Percentiles rank a stretch among this genome's conserved stretches.
Conservation (phyloP, 2,329 filamentous ascomycete genomes). For the Bimuria novae-zelandiae region DNA sequence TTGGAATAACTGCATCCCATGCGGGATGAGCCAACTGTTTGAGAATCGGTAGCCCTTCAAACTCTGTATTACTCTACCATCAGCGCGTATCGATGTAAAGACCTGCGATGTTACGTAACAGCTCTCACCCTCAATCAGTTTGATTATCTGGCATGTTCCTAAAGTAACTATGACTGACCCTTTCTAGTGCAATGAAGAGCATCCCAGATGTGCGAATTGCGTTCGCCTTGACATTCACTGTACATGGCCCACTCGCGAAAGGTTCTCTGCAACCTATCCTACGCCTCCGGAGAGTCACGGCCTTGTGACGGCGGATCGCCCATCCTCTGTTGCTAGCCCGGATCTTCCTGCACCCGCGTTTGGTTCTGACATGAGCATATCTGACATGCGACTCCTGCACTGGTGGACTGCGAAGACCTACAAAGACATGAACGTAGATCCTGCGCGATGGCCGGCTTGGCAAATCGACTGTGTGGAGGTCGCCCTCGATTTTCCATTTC, state of each 20-base stretch:
- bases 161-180: not conserved
- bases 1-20: not conserved
- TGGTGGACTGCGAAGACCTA: conserved; percentile 33
- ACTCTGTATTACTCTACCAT: not conserved
- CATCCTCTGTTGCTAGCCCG: conserved; percentile 10
- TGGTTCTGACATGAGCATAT: conserved; percentile 27
- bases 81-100: not conserved
- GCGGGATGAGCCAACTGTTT: not conserved
- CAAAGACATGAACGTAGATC: conserved; percentile 25
- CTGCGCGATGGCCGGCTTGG: conserved; percentile 19
- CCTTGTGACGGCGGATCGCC: conserved; percentile 13
- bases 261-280: conserved; percentile 21
- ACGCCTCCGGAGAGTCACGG: conserved; percentile 19
- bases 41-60: not conserved
- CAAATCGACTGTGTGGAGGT: conserved; percentile 27
- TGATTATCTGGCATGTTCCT: not conserved
- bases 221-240: conserved; percentile 37
- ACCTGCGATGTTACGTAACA: not conserved
- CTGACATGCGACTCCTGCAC: conserved; percentile 35
- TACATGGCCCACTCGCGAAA: conserved; percentile 29
- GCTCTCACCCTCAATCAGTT: not conserved
- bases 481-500: conserved; percentile 33
- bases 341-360: conserved; percentile 6
- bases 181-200: conserved; percentile 35
- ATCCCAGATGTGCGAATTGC: conserved; percentile 38